phyloP scores from a whole-genome alignment of 2,329 filamentous ascomycete species.

The Colletotrichum euphorbiae region DNA sequence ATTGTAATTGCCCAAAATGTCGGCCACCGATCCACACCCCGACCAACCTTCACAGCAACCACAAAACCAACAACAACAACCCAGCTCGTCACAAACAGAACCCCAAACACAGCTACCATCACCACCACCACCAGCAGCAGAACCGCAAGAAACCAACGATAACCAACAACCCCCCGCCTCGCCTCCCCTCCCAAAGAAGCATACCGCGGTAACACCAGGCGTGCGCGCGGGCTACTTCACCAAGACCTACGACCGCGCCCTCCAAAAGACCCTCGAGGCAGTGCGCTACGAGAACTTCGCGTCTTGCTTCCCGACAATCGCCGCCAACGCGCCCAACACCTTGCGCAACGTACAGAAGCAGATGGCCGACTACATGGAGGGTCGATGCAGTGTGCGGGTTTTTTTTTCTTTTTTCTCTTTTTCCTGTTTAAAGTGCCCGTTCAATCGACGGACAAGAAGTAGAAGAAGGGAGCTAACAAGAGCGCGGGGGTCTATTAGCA shows the following conservation, averaged over 20 bases:
- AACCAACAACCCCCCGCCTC: conserved; percentile 45
- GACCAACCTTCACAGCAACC: too few species aligned
- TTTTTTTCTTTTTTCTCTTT: too few species aligned
- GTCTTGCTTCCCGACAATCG: conserved; percentile 72
- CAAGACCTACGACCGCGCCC: conserved; percentile 63
- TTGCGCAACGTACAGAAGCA: conserved; percentile 67
- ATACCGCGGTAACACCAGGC: conserved; percentile 62
- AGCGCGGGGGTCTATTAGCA: conserved; percentile 47
- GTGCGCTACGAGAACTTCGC: conserved; percentile 69
- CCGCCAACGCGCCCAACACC: conserved; percentile 60
- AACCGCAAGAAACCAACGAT: background rate
- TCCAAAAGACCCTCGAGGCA: conserved; percentile 53
- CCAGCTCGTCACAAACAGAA: background rate
- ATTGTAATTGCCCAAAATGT: background rate
- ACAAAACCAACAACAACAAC: too few species aligned
- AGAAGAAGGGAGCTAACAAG: conserved; percentile 5
- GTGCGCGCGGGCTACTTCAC: conserved; percentile 67
- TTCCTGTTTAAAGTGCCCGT: too few species aligned
- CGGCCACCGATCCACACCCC: too few species aligned
- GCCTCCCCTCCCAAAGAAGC: conserved; percentile 55
- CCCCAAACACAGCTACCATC: background rate
- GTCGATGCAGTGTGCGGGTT: conserved; percentile 60
- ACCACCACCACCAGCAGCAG: background rate
- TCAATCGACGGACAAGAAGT: background rate
- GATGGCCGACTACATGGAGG: conserved; percentile 67